Conservation (phyloP, 768 basidiomycete species). For the Rhizopogon rudus region DNA sequence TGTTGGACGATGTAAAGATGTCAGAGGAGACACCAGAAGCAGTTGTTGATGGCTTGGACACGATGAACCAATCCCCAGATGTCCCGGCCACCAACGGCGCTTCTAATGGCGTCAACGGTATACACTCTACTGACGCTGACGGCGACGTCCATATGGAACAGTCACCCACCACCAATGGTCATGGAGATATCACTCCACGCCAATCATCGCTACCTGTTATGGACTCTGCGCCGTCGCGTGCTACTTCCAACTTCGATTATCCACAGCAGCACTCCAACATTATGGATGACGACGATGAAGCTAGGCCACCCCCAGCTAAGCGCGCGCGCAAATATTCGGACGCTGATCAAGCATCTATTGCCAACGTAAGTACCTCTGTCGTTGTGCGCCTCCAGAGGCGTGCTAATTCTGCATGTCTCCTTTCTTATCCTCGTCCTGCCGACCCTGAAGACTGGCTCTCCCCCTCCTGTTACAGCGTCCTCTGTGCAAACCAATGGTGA, state of each 20-base stretch:
- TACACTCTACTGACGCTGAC: conserved; percentile 16
- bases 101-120: conserved; percentile 27
- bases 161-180: conserved; percentile 17
- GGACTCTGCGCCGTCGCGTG: conserved; percentile 28
- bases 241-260: conserved; percentile 25
- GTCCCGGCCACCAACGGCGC: neutral
- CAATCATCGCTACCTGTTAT: conserved; percentile 37
- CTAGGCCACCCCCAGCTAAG: conserved; percentile 77
- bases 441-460: conserved; percentile 62
- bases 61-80: conserved; percentile 12
- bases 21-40: conserved; percentile 33
- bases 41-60: conserved; percentile 10
- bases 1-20: conserved; percentile 54
- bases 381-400: conserved; percentile 48
- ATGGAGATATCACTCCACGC: conserved; percentile 20
- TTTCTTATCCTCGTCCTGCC: conserved; percentile 10
- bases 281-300: conserved; percentile 41
- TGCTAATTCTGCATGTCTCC: conserved; percentile 40
- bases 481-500: conserved; percentile 28
- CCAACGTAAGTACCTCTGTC: conserved; percentile 55
- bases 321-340: conserved; percentile 73
- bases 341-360: conserved; percentile 66
- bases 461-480: conserved; percentile 56
- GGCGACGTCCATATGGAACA: conserved; percentile 29
- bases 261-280: conserved; percentile 20